These are phyloP conservation scores for Gilbertella persicaria DNA, from an alignment of 371 early-diverging fungal species.

Conservation along the genomic window DNA sequence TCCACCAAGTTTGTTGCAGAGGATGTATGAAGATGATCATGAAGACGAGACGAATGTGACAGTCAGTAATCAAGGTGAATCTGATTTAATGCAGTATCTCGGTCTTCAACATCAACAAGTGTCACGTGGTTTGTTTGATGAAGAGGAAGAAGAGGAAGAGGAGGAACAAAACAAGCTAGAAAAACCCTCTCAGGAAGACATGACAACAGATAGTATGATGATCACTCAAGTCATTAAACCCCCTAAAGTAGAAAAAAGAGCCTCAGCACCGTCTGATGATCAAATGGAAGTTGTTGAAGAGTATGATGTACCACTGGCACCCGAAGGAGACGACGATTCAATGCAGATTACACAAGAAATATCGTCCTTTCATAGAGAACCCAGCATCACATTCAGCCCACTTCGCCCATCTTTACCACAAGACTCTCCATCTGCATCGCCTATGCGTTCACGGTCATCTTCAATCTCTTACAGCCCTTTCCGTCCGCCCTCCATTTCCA, in stretches of 20 bases:
- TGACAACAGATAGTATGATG: not conserved
- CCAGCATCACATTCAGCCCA: not conserved
- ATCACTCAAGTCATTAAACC: not conserved
- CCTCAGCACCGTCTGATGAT: not conserved
- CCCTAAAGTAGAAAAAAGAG: not conserved
- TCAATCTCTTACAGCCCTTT: not conserved
- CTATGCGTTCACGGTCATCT: not conserved
- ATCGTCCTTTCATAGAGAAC: too few species aligned
- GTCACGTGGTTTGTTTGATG: constrained; percentile 6
- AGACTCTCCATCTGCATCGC: not conserved
- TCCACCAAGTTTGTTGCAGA: constrained; percentile 8
- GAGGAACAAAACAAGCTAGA: not conserved
- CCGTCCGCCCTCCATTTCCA: too few species aligned
- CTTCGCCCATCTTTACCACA: not conserved
- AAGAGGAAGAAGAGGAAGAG: constrained; percentile 1
- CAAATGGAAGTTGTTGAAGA: not conserved
- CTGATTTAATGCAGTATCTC: constrained; percentile 8
- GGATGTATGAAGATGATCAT: not conserved
- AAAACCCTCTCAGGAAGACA: not conserved
- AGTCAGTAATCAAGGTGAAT: not conserved
- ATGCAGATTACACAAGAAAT: constrained; percentile 9
- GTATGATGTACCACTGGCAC: too few species aligned
- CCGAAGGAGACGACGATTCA: not conserved
- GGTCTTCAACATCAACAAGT: not conserved
- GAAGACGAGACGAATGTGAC: not conserved